Evolutionary conservation across 23 red algal species (phyloP), one percentile per base, ranked within the genome.

Genomic region (Pyropia yezoensis): DNA sequence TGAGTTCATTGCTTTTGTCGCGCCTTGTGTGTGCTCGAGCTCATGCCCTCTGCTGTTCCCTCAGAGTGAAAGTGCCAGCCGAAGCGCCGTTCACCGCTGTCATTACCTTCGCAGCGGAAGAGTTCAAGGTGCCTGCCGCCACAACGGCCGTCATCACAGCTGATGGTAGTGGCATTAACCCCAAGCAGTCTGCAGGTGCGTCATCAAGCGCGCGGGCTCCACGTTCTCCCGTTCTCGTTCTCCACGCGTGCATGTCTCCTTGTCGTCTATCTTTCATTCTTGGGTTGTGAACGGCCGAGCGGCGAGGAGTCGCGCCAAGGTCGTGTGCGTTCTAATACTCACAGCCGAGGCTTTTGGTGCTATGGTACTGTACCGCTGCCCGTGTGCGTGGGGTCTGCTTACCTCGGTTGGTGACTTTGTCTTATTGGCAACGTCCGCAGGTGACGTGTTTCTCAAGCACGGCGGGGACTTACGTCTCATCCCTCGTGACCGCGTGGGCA

Each of bases 371-470:
- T 47, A 33, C 21, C 63, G 21, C 21, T 33, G 24, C 21, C 63
- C 39, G 12, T 8, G 9, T 13, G 39, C 39, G 11, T 1, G 11
- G 6, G n/a, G n/a, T n/a, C 6, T 47, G 39, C 11, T 67, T 7
- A 12, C 29, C 14, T 27, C 8, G 5, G 0, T 24, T 12, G 28
- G 3, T 7, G 1, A 7, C 0, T 1, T 33, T 33, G 28, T 27
- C 8, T 57, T 2, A 45, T 18, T 45, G 29, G 24, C 14, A 1
- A 4, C 27, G 27, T 53, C 1, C 27, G 2, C 5, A 83, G 88
- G 89, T 34, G 85, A 85, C 29, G 89, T 95, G 18, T 95, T 95
- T 73, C 55, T 95, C 60, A 95, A 95, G 76, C 89, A 95, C 63
- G 89, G 89, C 25, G 52, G 65, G 1, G 89, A 95, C 30, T 66